These are phyloP conservation scores for Tillandsia fasciculata DNA, from an alignment of 176 grass and related monocot genomes.

Conservation along the genomic window DNA sequence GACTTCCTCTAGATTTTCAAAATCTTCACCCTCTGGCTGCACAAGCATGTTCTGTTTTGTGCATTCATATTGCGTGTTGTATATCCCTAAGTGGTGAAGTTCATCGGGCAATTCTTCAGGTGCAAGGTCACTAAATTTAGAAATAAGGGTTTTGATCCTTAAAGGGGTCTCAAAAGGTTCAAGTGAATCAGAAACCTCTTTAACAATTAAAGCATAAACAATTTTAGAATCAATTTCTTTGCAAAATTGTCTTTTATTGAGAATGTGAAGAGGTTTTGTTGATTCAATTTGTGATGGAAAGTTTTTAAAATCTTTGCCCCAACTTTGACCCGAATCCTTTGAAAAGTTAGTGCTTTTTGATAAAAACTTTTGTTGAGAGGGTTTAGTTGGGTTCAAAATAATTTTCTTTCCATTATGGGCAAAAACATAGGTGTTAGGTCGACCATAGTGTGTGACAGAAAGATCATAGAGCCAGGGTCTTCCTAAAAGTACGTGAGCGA, in stretches of 20 bases:
- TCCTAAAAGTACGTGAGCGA: neutral
- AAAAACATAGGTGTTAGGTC: neutral
- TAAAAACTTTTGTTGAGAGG: neutral
- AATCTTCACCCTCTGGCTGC: too few relatives aligned
- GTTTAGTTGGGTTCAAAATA: neutral
- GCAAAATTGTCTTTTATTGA: neutral
- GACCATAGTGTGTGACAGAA: neutral
- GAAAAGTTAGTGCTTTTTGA: neutral
- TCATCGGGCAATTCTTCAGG: neutral
- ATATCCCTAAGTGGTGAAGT: neutral
- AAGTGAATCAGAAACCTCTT: neutral
- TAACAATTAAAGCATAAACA: neutral
- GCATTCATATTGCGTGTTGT: slow-evolving; percentile 6
- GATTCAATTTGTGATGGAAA: neutral
- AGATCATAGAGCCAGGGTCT: neutral
- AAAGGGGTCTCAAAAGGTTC: neutral
- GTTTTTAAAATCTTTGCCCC: neutral
- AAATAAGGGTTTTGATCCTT: neutral
- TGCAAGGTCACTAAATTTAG: neutral
- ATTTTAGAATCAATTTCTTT: neutral
- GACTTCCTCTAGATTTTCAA: too few relatives aligned
- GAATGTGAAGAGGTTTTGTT: neutral
- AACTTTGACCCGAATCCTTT: neutral
- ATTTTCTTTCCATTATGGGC: neutral
- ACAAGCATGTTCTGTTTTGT: neutral